Percentiles rank a stretch among this genome's conserved stretches.
These are phyloP conservation scores for Phallus indusiatus DNA, from an alignment of 768 basidiomycete genomes.

Conservation along the genomic window DNA sequence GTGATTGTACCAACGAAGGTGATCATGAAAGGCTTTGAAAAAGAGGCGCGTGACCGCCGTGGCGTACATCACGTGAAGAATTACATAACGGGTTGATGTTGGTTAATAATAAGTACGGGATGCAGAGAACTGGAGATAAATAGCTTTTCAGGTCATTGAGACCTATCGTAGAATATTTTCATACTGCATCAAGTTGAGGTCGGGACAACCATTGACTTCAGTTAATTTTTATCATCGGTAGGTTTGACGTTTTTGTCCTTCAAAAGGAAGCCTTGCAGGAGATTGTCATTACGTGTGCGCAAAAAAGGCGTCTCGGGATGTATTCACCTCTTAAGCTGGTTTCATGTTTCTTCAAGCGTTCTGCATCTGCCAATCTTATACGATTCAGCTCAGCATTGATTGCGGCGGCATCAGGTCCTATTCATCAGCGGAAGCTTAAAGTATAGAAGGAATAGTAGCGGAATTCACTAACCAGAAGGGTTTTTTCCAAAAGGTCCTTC, in stretches of 20 bases:
- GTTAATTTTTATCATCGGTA: background rate
- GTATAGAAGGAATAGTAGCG: background rate
- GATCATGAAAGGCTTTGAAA: no score
- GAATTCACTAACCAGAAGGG: constrained; percentile 38
- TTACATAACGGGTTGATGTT: no score
- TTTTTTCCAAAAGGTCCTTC: constrained; percentile 56
- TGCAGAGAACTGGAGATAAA: no score
- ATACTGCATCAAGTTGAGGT: background rate
- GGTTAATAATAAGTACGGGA: no score
- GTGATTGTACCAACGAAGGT: background rate
- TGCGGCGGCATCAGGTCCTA: constrained; percentile 38
- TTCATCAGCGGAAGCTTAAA: background rate
- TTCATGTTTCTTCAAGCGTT: constrained; percentile 53
- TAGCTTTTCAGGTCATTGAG: no score
- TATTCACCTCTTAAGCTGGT: constrained; percentile 63
- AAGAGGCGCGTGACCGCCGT: no score
- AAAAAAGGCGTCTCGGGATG: background rate
- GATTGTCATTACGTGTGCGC: background rate
- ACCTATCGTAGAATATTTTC: background rate
- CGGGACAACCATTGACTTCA: no score
- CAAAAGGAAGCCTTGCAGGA: background rate
- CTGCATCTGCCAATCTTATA: constrained; percentile 53
- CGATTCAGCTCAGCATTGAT: constrained; percentile 59
- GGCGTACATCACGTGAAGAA: no score
- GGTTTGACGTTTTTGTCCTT: background rate